Percentiles rank a stretch among this genome's conserved stretches.
These are phyloP conservation scores for Fusarium tricinctum DNA, from an alignment of 2,329 filamentous ascomycete species.

Conservation along the genomic window DNA sequence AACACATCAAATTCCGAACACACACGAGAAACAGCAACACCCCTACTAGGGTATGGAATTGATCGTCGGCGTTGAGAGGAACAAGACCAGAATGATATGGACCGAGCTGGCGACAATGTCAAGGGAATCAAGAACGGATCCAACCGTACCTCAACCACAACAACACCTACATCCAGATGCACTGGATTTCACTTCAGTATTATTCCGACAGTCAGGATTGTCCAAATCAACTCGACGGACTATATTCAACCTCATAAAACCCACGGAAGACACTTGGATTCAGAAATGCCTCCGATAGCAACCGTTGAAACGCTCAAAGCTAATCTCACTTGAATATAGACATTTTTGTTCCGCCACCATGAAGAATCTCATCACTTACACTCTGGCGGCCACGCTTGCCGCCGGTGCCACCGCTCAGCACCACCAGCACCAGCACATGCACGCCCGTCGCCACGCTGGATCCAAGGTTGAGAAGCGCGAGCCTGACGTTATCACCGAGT, in stretches of 20 bases:
- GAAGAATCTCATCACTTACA: constrained; percentile 65
- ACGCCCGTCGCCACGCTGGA: constrained; percentile 67
- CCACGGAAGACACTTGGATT: background rate
- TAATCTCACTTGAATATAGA: constrained; percentile 38
- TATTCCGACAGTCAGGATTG: background rate
- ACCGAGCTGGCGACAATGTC: background rate
- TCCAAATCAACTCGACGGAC: background rate
- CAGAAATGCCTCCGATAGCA: background rate
- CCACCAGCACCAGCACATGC: constrained; percentile 71
- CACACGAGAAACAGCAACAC: background rate
- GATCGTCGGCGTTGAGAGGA: background rate
- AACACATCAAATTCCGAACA: background rate
- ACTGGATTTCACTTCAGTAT: background rate
- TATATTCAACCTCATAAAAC: background rate
- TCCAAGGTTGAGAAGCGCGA: constrained; percentile 64
- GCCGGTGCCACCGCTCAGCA: constrained; percentile 70
- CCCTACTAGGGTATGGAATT: background rate
- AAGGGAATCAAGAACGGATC: background rate
- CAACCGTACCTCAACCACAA: background rate
- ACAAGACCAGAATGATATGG: background rate
- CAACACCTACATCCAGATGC: background rate
- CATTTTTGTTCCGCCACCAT: constrained; percentile 54
- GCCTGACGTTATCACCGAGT: constrained; percentile 63
- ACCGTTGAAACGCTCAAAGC: constrained; percentile 26
- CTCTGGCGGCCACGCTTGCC: constrained; percentile 67